Evolutionary conservation across 495 filamentous ascomycete genomes (phyloP).

Genomic region (Aspergillus haitiensis): DNA sequence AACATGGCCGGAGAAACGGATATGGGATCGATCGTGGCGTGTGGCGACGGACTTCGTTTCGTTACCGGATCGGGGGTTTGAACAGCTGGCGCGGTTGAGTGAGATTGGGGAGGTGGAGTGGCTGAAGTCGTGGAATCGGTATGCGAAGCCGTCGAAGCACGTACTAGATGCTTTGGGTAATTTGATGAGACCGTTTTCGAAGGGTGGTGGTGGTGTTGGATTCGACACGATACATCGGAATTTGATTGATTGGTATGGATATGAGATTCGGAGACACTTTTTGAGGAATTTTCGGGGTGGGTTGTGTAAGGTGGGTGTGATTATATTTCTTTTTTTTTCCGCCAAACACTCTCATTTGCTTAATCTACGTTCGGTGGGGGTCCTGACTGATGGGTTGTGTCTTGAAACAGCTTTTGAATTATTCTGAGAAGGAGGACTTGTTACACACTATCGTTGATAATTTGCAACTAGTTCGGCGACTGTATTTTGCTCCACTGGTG

Average conservation of each 20-base stretch:
- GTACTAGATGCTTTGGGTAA: constrained; percentile 41
- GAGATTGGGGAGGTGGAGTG: constrained; percentile 32
- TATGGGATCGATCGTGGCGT: constrained; percentile 70
- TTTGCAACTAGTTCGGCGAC: constrained; percentile 44
- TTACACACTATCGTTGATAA: constrained; percentile 43
- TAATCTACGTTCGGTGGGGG: not conserved
- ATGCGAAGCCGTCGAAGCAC: constrained; percentile 35
- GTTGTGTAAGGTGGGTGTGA: constrained; percentile 38
- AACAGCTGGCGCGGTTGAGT: constrained; percentile 24
- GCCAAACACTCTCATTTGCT: too few species aligned
- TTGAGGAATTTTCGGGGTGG: constrained; percentile 41
- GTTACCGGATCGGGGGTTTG: constrained; percentile 48
- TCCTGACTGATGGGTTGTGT: constrained; percentile 13
- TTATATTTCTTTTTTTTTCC: not conserved
- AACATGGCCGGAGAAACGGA: constrained; percentile 50
- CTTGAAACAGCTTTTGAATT: constrained; percentile 31
- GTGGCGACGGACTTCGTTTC: constrained; percentile 61
- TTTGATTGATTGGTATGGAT: constrained; percentile 54
- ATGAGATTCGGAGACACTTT: constrained; percentile 54
- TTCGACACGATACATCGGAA: constrained; percentile 15
- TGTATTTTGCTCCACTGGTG: constrained; percentile 50
- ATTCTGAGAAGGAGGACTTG: constrained; percentile 27
- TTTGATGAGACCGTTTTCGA: constrained; percentile 34
- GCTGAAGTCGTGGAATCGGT: constrained; percentile 34
- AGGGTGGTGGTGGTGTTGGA: constrained; percentile 3